These are phyloP conservation scores for Pelargonium hybrid DNA, from an alignment of 441 rosid genomes.

Conservation along the genomic window DNA sequence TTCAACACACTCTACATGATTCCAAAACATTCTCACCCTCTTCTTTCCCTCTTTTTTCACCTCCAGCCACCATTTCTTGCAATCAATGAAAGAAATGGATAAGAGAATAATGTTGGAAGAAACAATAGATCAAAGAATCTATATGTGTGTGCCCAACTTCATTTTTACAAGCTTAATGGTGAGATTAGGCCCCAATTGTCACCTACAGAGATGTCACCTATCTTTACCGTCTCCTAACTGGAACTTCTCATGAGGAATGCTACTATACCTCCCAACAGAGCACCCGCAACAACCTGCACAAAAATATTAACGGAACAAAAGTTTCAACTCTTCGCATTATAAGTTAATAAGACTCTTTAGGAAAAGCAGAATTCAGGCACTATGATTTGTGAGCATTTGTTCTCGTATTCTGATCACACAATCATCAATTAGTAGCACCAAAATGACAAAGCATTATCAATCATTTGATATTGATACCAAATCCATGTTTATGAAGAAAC, in stretches of 20 bases:
- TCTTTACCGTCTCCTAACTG: slow-evolving; percentile 11
- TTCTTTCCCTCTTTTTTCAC: too few species aligned
- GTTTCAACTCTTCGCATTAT: background rate
- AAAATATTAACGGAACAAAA: background rate
- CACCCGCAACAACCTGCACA: slow-evolving; percentile 16
- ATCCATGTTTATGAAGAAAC: background rate
- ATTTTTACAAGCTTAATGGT: too few species aligned
- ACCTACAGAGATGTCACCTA: background rate
- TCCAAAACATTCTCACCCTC: too few species aligned
- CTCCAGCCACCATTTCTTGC: too few species aligned
- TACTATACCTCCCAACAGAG: slow-evolving; percentile 27
- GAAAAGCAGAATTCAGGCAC: background rate
- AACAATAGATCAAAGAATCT: too few species aligned
- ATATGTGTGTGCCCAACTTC: too few species aligned
- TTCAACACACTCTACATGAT: too few species aligned
- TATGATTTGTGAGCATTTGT: background rate
- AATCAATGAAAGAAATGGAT: too few species aligned
- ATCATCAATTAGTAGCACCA: background rate
- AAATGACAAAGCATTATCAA: background rate
- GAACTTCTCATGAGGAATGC: slow-evolving; percentile 30
- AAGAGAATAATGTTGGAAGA: too few species aligned
- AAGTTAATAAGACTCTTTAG: background rate
- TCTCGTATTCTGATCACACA: background rate
- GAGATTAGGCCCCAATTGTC: background rate
- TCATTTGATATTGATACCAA: background rate